A percentile compares a stretch with the other conserved stretches of the same genome.
phyloP scores from a whole-genome alignment of 1,139 yeast genomes.

The Pichia cactophila region DNA sequence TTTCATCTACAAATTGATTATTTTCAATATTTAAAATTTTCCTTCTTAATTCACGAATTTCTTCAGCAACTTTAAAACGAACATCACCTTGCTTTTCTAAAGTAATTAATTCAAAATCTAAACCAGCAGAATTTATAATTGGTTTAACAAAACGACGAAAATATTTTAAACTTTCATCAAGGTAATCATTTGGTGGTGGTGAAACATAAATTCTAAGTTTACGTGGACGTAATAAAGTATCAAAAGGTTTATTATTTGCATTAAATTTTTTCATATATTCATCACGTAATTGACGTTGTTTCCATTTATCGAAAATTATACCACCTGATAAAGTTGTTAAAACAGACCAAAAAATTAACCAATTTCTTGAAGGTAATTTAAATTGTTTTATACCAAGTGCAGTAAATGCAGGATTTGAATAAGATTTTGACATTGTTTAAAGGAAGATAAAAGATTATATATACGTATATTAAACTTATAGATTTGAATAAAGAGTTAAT shows the following conservation, averaged over 20 bases:
- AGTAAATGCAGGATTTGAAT: conserved; percentile 77
- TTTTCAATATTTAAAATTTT: neutral
- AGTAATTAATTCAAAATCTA: conserved; percentile 72
- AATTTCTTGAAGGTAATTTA: conserved; percentile 81
- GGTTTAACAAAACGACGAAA: conserved; percentile 86
- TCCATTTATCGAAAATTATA: conserved; percentile 66
- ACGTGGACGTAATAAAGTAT: conserved; percentile 53
- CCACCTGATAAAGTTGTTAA: conserved; percentile 63
- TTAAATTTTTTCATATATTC: conserved; percentile 57
- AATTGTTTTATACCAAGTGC: conserved; percentile 81
- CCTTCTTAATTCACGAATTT: conserved; percentile 59
- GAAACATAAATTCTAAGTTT: conserved; percentile 78
- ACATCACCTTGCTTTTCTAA: conserved; percentile 87
- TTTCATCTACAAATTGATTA: no score
- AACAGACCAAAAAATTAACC: conserved; percentile 85
- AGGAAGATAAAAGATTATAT: neutral
- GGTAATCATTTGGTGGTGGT: conserved; percentile 92
- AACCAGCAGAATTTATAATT: conserved; percentile 72
- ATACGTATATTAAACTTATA: neutral
- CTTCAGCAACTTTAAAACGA: conserved; percentile 72
- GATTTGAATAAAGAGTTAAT: conserved; percentile 2
- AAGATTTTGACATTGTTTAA: conserved; percentile 20
- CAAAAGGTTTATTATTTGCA: conserved; percentile 27
- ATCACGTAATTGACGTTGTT: conserved; percentile 59
- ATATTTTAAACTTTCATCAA: conserved; percentile 65